Evolutionary conservation across 768 basidiomycete genomes (phyloP).

Genomic region (Rhodosporidiobolus odoratus): DNA sequence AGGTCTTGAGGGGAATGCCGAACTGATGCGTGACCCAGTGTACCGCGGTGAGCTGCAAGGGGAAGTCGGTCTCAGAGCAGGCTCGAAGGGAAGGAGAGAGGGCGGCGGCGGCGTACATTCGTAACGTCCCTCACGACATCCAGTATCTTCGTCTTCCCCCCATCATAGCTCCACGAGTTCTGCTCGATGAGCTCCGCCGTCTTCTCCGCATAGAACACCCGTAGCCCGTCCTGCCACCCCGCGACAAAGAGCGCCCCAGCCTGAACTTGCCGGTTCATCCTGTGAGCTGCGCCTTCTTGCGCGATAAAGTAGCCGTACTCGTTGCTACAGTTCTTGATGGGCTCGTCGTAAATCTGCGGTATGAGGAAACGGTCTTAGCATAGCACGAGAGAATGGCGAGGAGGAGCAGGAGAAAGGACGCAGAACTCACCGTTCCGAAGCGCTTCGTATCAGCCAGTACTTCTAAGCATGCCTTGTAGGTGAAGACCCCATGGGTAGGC

Average conservation of each 20-base stretch:
- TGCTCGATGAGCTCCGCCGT: neutral
- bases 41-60: conserved; percentile 5
- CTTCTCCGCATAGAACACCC: neutral
- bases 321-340: neutral
- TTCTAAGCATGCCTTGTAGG: neutral
- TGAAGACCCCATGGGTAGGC: neutral
- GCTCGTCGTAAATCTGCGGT: conserved; percentile 15
- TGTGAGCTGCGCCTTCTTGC: neutral
- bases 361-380: too few species aligned
- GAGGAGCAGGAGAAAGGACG: too few species aligned
- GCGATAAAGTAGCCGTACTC: conserved; percentile 18
- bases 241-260: neutral
- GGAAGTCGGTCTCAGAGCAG: neutral
- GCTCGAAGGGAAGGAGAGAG: neutral
- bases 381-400: too few species aligned
- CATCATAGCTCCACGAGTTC: conserved; percentile 42
- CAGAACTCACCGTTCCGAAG: conserved; percentile 5
- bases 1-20: conserved; percentile 26
- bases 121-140: conserved; percentile 67
- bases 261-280: conserved; percentile 5
- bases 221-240: conserved; percentile 8
- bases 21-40: conserved; percentile 3
- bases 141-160: conserved; percentile 46
- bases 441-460: neutral
- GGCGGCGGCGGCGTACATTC: conserved; percentile 47